These are phyloP conservation scores for Moesziomyces sp. DNA, from an alignment of 1,284 basidiomycete genomes.

Conservation along the genomic window DNA sequence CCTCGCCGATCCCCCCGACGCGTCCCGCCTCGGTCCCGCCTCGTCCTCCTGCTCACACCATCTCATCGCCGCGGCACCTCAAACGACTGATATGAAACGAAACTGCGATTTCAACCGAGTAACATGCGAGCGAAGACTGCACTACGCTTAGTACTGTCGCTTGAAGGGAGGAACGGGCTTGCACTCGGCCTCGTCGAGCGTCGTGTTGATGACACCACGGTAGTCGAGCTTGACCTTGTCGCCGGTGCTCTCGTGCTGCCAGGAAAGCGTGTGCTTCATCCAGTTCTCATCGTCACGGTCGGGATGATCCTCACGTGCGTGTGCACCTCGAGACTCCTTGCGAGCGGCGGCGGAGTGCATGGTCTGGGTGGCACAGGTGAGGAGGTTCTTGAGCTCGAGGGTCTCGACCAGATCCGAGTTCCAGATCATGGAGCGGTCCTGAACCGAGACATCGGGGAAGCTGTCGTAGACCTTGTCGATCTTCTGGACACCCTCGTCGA, in stretches of 20 bases:
- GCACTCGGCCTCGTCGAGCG: constrained; percentile 96
- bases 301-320: constrained; percentile 95
- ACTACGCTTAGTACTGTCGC: constrained; percentile 51
- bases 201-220: constrained; percentile 83
- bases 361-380: constrained; percentile 95
- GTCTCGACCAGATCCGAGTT: constrained; percentile 88
- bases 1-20: too few relatives aligned
- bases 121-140: background rate
- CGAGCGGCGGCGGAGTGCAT: constrained; percentile 93
- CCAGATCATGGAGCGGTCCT: constrained; percentile 99
- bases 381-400: constrained; percentile 93
- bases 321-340: constrained; percentile 96
- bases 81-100: background rate
- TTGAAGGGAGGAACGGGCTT: constrained; percentile 70
- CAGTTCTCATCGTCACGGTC: constrained; percentile 78
- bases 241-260: constrained; percentile 50
- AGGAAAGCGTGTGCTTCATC: constrained; percentile 63
- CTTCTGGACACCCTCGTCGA: constrained; percentile 92
- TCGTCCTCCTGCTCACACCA: background rate
- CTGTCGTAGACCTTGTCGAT: constrained; percentile 85
- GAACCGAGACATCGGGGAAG: constrained; percentile 91
- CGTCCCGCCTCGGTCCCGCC: too few relatives aligned
- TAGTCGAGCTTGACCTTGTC: constrained; percentile 91
- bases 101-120: background rate
- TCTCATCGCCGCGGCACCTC: background rate